Percentiles rank a stretch among this genome's conserved stretches.
Evolutionary conservation across 1,284 basidiomycete species (phyloP).

Genomic region (Pterula multifida): DNA sequence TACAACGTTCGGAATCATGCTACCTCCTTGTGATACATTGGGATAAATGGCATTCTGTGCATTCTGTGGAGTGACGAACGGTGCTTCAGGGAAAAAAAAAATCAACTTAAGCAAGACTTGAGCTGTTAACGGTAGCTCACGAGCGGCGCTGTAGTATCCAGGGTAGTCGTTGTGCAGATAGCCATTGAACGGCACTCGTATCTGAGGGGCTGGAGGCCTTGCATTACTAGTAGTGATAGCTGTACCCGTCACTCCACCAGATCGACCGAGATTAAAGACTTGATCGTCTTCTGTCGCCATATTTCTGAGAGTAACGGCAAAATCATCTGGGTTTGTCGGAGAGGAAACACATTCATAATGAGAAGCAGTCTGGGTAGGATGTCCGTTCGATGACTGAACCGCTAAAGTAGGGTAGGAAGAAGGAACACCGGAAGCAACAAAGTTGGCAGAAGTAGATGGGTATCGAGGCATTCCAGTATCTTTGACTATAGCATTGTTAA

Average conservation of each 20-base stretch:
- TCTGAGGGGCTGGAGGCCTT: background rate
- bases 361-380: background rate
- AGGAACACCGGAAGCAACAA: background rate
- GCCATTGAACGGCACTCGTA: background rate
- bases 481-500: background rate
- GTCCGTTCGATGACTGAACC: background rate
- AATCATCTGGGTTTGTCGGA: background rate
- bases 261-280: background rate
- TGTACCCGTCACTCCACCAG: background rate
- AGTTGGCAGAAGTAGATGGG: background rate
- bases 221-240: background rate
- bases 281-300: background rate
- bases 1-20: slow-evolving; percentile 22
- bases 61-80: slow-evolving; percentile 29
- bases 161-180: background rate
- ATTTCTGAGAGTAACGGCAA: background rate
- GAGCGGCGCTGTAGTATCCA: background rate
- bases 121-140: background rate
- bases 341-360: background rate
- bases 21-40: background rate
- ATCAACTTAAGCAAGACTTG: background rate
- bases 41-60: slow-evolving; percentile 31
- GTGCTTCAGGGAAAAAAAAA: slow-evolving; percentile 27
- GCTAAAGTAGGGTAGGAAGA: background rate
- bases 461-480: background rate